Percentiles rank a stretch among this genome's conserved stretches.
phyloP scores from a whole-genome alignment of 2,329 filamentous ascomycete genomes.

The Chaetomium olivaceum region DNA sequence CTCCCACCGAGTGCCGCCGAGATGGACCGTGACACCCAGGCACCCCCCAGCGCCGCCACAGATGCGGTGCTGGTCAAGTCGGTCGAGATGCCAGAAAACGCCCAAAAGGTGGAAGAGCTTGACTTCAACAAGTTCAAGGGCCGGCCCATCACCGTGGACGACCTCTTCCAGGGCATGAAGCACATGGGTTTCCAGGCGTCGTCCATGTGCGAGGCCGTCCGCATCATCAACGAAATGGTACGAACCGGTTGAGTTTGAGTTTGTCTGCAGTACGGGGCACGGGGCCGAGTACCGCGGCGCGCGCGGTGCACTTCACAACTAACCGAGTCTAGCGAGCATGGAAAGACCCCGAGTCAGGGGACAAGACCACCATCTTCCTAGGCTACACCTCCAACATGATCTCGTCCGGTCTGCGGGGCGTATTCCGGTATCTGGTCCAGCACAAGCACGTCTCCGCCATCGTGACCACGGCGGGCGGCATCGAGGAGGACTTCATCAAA shows the following conservation, averaged over 20 bases:
- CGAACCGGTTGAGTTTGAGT: constrained; percentile 31
- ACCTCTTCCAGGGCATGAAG: constrained; percentile 78
- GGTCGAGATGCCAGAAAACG: constrained; percentile 73
- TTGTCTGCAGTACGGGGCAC: background rate
- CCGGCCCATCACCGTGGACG: constrained; percentile 77
- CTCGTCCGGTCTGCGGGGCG: constrained; percentile 89
- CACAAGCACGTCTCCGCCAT: constrained; percentile 90
- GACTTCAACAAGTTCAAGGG: constrained; percentile 84
- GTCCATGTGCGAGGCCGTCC: constrained; percentile 80
- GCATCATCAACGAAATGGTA: constrained; percentile 96
- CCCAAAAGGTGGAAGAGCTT: constrained; percentile 83
- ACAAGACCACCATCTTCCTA: constrained; percentile 89
- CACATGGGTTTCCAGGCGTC: constrained; percentile 75
- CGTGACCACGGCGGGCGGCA: constrained; percentile 90
- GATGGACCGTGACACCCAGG: background rate
- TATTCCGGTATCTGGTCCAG: constrained; percentile 87
- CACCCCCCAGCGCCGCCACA: constrained; percentile 63
- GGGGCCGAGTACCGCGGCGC: background rate
- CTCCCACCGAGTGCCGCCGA: background rate
- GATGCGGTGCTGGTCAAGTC: constrained; percentile 85
- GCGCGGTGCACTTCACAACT: constrained; percentile 17
- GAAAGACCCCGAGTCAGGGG: constrained; percentile 75
- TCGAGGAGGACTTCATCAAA: constrained; percentile 99
- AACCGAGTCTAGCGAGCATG: constrained; percentile 62
- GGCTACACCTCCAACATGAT: constrained; percentile 98